Conservation (phyloP, 208 protist genomes). For the Leishmania gerbilli region DNA sequence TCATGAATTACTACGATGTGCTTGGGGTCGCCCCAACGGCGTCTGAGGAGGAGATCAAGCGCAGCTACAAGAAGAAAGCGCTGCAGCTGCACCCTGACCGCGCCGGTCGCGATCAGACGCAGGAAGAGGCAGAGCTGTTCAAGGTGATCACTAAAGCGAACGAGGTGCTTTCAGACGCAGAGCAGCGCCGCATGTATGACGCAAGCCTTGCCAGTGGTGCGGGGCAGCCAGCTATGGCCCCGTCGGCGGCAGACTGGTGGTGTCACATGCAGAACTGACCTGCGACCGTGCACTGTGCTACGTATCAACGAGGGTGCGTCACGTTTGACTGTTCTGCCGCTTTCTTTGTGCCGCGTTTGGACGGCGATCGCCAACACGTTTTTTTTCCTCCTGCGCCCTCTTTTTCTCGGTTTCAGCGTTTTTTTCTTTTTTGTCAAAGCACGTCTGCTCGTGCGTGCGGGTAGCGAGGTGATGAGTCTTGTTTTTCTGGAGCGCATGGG, state of each 20-base stretch:
- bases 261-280: constrained; percentile 36
- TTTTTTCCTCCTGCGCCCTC: too few relatives aligned
- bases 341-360: neutral
- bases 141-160: constrained; percentile 91
- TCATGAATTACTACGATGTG: constrained; percentile 93
- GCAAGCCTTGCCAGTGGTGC: constrained; percentile 26
- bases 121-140: constrained; percentile 88
- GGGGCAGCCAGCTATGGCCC: constrained; percentile 1
- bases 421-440: neutral
- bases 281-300: neutral
- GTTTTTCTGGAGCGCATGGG: neutral
- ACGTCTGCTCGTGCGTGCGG: neutral
- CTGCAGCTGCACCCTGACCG: constrained; percentile 89
- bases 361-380: neutral
- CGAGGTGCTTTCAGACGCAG: constrained; percentile 74
- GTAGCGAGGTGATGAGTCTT: neutral
- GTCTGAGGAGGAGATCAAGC: constrained; percentile 68
- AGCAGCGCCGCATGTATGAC: constrained; percentile 71
- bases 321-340: neutral
- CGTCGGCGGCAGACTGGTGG: constrained; percentile 41
- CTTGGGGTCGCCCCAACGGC: constrained; percentile 77
- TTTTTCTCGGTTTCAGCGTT: neutral
- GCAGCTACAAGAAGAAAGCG: constrained; percentile 83
- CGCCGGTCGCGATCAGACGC: constrained; percentile 56
- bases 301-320: neutral